A percentile compares a stretch with the other conserved stretches of the same genome.
Conservation (phyloP, 345 rosid species). For the Litchi chinensis region DNA sequence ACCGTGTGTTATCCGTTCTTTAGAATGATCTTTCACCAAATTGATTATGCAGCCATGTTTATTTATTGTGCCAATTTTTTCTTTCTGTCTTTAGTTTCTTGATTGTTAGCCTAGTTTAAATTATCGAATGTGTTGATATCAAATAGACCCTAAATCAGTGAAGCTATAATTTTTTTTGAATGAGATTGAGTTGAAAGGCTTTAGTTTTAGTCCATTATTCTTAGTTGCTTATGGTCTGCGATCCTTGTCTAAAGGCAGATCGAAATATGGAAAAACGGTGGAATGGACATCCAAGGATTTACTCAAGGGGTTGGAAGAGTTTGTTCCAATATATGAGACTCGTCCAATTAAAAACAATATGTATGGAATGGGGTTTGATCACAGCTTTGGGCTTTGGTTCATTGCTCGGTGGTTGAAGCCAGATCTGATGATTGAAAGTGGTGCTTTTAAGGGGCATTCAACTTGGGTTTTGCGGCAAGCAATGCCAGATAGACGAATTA, state of each 20-base stretch:
- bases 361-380: slow-evolving; percentile 99
- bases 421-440: slow-evolving; percentile 96
- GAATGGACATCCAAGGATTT: slow-evolving; percentile 97
- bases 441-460: slow-evolving; percentile 98
- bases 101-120: not conserved
- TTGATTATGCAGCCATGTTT: not conserved
- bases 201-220: not conserved
- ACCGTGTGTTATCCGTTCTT: not conserved
- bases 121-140: not conserved
- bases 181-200: not conserved
- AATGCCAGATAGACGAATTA: slow-evolving; percentile 79
- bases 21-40: not conserved
- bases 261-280: slow-evolving; percentile 95
- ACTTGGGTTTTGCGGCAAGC: slow-evolving; percentile 99
- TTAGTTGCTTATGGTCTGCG: slow-evolving; percentile 32
- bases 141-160: not conserved
- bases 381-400: slow-evolving; percentile 99
- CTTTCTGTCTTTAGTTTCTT: not conserved
- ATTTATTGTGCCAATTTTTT: not conserved
- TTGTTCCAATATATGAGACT: slow-evolving; percentile 89
- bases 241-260: slow-evolving; percentile 98
- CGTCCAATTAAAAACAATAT: slow-evolving; percentile 92
- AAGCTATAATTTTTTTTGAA: not conserved
- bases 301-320: slow-evolving; percentile 85
- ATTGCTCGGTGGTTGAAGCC: slow-evolving; percentile 86